Evolutionary conservation across 2,329 filamentous ascomycete species (phyloP).

Genomic region (Colletotrichum echinochloae): DNA sequence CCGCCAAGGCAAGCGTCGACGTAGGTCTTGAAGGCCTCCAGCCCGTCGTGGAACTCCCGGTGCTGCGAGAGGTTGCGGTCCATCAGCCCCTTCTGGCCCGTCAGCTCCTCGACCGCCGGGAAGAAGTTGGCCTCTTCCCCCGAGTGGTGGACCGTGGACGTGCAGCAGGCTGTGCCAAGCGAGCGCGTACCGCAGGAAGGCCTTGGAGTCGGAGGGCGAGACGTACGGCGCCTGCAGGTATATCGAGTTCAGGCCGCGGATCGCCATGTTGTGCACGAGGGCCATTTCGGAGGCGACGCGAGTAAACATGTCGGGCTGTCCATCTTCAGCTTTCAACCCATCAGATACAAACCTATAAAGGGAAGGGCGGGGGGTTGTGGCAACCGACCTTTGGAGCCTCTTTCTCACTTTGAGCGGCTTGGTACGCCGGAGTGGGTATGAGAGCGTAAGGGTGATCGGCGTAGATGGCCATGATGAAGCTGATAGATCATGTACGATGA

Average conservation of each 20-base stretch:
- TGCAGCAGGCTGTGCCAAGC: constrained; percentile 50
- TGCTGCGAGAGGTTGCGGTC: constrained; percentile 57
- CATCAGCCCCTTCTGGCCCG: constrained; percentile 54
- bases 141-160: constrained; percentile 56
- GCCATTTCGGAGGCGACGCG: constrained; percentile 48
- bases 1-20: constrained; percentile 42
- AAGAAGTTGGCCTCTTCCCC: constrained; percentile 55
- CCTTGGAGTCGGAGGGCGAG: constrained; percentile 48
- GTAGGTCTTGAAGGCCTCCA: constrained; percentile 48
- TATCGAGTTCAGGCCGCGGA: constrained; percentile 54
- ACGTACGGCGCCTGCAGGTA: constrained; percentile 53
- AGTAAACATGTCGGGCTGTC: constrained; percentile 47
- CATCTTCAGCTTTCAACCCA: not conserved
- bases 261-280: constrained; percentile 50
- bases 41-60: constrained; percentile 50
- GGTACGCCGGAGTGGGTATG: constrained; percentile 12
- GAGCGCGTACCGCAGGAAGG: constrained; percentile 50
- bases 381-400: not conserved
- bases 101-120: constrained; percentile 51
- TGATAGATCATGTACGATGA: not conserved
- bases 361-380: no score
- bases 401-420: constrained; percentile 17
- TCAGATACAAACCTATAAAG: accelerated
- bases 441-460: constrained; percentile 27
- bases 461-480: constrained; percentile 13